A percentile compares a stretch with the other conserved stretches of the same genome.
These are phyloP conservation scores for Carex parvula DNA, from an alignment of 176 grass and related monocot species.

Conservation along the genomic window DNA sequence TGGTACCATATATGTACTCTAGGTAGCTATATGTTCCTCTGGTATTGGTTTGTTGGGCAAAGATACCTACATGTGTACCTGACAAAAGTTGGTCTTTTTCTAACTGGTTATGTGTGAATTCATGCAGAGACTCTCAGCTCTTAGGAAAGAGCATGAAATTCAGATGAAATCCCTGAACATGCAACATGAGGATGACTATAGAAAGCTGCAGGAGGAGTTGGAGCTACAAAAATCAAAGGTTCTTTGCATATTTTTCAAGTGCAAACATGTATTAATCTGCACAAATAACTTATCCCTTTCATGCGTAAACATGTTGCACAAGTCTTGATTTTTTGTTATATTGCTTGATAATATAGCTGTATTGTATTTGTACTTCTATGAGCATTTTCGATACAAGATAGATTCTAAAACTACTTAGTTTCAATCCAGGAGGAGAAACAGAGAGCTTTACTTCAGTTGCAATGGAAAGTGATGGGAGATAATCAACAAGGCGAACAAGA, in stretches of 20 bases:
- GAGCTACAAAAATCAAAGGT: slow-evolving; percentile 97
- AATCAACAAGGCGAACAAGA: slow-evolving; percentile 94
- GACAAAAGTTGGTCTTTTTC: background rate
- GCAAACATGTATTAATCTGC: background rate
- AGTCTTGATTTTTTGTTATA: background rate
- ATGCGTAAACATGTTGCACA: background rate
- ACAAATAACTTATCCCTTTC: background rate
- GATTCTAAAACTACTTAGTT: slow-evolving; percentile 28
- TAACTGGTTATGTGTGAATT: slow-evolving; percentile 13
- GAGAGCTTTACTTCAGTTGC: slow-evolving; percentile 76
- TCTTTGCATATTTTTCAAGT: background rate
- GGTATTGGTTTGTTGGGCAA: background rate
- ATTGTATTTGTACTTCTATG: background rate
- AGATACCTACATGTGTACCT: background rate
- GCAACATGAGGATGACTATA: slow-evolving; percentile 71
- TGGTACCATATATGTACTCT: background rate
- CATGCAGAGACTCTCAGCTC: slow-evolving; percentile 53
- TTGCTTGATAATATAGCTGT: background rate
- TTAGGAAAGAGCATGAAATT: slow-evolving; percentile 80
- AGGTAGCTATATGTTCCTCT: background rate
- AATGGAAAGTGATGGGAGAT: slow-evolving; percentile 99
- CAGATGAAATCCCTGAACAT: slow-evolving; percentile 69
- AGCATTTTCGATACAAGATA: slow-evolving; percentile 14
- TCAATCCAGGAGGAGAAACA: slow-evolving; percentile 91
- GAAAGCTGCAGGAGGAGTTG: slow-evolving; percentile 77